Conservation (phyloP, 1,139 yeast species). For the Kodamaea sp. region DNA sequence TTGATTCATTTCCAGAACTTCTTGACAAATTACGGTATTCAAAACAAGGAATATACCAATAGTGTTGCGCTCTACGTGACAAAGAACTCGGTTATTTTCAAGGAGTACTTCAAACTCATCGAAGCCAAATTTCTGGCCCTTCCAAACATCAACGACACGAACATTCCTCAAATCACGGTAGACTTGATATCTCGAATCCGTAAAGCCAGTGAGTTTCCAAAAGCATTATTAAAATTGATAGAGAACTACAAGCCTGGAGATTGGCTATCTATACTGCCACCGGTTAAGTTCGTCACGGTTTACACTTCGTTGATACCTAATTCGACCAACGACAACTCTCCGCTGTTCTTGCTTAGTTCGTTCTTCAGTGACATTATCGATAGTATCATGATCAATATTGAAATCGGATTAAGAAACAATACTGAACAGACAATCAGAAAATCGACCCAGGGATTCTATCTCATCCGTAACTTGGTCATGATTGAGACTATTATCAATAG, state of each 20-base stretch:
- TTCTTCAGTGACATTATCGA: conserved; percentile 77
- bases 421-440: conserved; percentile 37
- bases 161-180: conserved; percentile 69
- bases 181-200: conserved; percentile 65
- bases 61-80: conserved; percentile 12
- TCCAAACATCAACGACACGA: conserved; percentile 53
- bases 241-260: conserved; percentile 54
- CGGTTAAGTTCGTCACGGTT: conserved; percentile 50
- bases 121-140: conserved; percentile 50
- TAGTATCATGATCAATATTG: conserved; percentile 59
- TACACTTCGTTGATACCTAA: conserved; percentile 50
- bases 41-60: conserved; percentile 13
- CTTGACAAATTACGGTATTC: conserved; percentile 14
- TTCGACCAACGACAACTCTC: conserved; percentile 32
- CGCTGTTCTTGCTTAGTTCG: conserved; percentile 57
- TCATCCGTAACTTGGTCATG: conserved; percentile 70
- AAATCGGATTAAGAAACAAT: conserved; percentile 52
- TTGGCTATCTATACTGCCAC: conserved; percentile 66
- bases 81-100: conserved; percentile 32
- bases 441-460: conserved; percentile 64
- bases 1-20: conserved; percentile 24
- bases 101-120: conserved; percentile 57
- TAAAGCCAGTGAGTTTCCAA: conserved; percentile 62
- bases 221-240: conserved; percentile 56
- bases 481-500: conserved; percentile 74